Evolutionary conservation across 2,329 filamentous ascomycete species (phyloP).

Genomic region (Aspergillus puulaauensis): DNA sequence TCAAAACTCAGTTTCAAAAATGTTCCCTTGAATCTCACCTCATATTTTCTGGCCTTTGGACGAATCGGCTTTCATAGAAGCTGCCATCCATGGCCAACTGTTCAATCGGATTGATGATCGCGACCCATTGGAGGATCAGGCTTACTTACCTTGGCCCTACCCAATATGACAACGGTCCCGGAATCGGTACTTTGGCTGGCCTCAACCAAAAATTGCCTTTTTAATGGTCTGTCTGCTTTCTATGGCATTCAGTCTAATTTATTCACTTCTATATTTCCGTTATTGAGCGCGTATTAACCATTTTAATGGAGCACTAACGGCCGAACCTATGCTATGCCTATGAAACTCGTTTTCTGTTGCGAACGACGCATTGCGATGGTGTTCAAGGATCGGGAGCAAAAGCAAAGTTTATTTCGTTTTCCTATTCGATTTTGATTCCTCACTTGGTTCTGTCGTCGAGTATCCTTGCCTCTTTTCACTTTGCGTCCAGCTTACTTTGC

Average conservation of each 20-base stretch:
- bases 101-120: slow-evolving; percentile 8
- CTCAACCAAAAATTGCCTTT: background rate
- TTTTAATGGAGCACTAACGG: slow-evolving; percentile 9
- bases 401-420: slow-evolving; percentile 5
- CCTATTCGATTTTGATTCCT: background rate
- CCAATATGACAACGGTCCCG: slow-evolving; percentile 1
- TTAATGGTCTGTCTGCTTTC: background rate
- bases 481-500: background rate
- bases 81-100: background rate
- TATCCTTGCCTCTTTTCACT: slow-evolving; percentile 2
- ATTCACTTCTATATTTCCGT: background rate
- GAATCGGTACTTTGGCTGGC: background rate
- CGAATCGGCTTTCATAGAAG: slow-evolving; percentile 7
- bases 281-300: background rate
- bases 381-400: slow-evolving; percentile 8
- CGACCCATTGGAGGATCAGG: background rate
- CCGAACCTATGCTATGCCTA: slow-evolving; percentile 6
- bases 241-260: background rate
- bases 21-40: slow-evolving; percentile 6
- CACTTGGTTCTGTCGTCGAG: background rate
- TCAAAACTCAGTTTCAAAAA: background rate
- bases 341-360: slow-evolving; percentile 1
- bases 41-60: background rate
- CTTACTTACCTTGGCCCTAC: background rate
- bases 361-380: slow-evolving; percentile 14